Evolutionary conservation across 2,329 filamentous ascomycete species (phyloP), one percentile per base, ranked within the genome.

Genomic region (Ceratocystis variospora): DNA sequence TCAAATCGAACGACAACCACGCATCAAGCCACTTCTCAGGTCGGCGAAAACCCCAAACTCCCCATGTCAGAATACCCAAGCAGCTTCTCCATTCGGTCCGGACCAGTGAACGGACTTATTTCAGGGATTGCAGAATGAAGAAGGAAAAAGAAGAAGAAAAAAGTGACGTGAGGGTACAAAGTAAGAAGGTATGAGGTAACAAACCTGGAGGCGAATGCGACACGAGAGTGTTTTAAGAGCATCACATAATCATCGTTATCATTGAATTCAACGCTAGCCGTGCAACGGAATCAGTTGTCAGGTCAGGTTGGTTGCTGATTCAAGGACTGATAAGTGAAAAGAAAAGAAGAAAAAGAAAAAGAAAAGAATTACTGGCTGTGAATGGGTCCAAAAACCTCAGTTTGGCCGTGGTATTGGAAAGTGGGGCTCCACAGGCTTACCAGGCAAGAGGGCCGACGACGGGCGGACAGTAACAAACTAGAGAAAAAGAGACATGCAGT

Each of bases 31-130:
- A 57, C 28, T 57, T 28, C 17, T 22, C 31, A 57, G 37, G 53
- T 57, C 53, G 22, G 53, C n/a, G 53, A 5, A 25, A 28, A 17
- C 6, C 7, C 50, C 46, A 50, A n/a, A 50, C n/a, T 19, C n/a
- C n/a, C 46, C 46, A 10, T 50, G 46, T 50, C 46, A 50, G 22
- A n/a, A 31, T 22, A n/a, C 4, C 53, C 53, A 28, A 57, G 28
- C 10, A 31, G 10, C 46, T 15, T 33, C 53, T 33, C 53, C 53
- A 57, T 57, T 57, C 53, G 53, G 53, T 17, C 53, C 53, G 53
- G 53, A 31, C 53, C 53, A 57, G 53, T 57, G 53, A 57, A 57
- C 53, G 53, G 53, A 57, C 53, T 57, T 41, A 41, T 41, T 41
- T 57, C 53, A 57, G 53, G 53, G 53, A 57, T 57, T 12, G 12